These are phyloP conservation scores for Andrographis paniculata DNA, from an alignment of 305 asterid genomes.

Conservation along the genomic window DNA sequence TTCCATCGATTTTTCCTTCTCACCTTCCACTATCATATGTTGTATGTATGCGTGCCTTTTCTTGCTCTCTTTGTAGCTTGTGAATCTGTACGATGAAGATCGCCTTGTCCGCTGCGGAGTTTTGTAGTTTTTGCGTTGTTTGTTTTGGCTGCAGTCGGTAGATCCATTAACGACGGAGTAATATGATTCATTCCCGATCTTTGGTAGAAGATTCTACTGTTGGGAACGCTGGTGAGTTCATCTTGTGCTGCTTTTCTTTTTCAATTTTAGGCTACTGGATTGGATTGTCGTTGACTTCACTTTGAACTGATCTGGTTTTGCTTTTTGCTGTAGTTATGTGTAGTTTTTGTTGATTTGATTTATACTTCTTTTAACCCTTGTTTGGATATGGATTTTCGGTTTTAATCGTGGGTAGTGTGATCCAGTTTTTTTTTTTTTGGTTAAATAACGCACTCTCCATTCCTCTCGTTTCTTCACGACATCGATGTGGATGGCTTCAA, in stretches of 20 bases:
- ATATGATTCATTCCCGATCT: conserved; percentile 16
- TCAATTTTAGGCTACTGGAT: conserved; percentile 7
- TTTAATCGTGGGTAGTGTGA: too few species aligned
- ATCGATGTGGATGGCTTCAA: neutral
- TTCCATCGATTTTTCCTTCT: conserved; percentile 22
- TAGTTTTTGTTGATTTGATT: neutral
- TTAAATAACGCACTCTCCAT: neutral
- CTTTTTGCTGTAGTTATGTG: neutral
- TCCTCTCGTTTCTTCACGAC: neutral
- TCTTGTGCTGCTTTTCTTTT: neutral
- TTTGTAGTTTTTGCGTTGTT: conserved; percentile 2
- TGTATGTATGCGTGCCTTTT: conserved; percentile 8
- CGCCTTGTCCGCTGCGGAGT: conserved; percentile 1
- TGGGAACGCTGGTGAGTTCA: conserved; percentile 20
- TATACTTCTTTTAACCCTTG: neutral
- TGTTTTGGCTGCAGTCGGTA: neutral
- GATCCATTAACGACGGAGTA: conserved; percentile 19
- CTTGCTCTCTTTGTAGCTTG: conserved; percentile 1
- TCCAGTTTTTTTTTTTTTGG: too few species aligned
- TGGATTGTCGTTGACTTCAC: conserved; percentile 20
- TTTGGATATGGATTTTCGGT: too few species aligned
- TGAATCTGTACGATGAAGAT: conserved; percentile 18
- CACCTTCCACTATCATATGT: conserved; percentile 10
- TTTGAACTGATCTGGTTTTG: conserved; percentile 11
- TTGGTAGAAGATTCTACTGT: conserved; percentile 14